Percentiles rank a stretch among this genome's conserved stretches.
Evolutionary conservation across 768 basidiomycete genomes (phyloP).

Genomic region (Russula lepida): DNA sequence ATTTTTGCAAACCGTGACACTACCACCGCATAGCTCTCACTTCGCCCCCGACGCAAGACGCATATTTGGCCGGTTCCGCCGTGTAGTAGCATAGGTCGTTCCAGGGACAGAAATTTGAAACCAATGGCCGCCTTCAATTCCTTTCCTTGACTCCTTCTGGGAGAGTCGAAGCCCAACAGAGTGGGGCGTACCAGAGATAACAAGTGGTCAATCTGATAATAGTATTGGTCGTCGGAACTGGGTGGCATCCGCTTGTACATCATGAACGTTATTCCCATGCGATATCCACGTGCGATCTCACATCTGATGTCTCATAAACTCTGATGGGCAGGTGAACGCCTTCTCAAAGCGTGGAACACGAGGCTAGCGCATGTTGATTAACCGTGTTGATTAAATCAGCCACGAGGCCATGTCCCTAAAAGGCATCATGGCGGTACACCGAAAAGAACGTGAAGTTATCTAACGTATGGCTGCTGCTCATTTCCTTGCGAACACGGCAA

Average conservation of each 20-base stretch:
- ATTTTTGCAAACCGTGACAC: neutral
- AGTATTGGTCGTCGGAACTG: too few relatives aligned
- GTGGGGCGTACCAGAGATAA: too few relatives aligned
- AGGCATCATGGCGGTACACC: too few relatives aligned
- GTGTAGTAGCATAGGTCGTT: neutral
- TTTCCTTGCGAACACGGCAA: too few relatives aligned
- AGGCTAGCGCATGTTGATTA: neutral
- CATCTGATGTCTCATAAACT: neutral
- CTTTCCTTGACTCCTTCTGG: neutral
- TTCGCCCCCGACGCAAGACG: neutral
- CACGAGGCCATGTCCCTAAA: too few relatives aligned
- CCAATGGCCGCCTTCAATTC: neutral
- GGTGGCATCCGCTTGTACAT: too few relatives aligned
- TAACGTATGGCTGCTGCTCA: too few relatives aligned
- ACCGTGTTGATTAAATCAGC: neutral
- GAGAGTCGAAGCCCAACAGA: neutral
- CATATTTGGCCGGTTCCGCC: neutral
- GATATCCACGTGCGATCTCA: neutral
- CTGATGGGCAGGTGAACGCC: neutral
- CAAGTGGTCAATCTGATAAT: too few relatives aligned
- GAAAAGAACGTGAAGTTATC: too few relatives aligned
- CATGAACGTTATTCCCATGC: too few relatives aligned
- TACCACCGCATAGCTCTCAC: neutral
- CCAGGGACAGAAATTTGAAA: neutral
- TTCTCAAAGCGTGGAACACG: neutral